These are phyloP conservation scores for Exutisphaerella laricina DNA, from an alignment of 2,329 filamentous ascomycete genomes.

Conservation along the genomic window DNA sequence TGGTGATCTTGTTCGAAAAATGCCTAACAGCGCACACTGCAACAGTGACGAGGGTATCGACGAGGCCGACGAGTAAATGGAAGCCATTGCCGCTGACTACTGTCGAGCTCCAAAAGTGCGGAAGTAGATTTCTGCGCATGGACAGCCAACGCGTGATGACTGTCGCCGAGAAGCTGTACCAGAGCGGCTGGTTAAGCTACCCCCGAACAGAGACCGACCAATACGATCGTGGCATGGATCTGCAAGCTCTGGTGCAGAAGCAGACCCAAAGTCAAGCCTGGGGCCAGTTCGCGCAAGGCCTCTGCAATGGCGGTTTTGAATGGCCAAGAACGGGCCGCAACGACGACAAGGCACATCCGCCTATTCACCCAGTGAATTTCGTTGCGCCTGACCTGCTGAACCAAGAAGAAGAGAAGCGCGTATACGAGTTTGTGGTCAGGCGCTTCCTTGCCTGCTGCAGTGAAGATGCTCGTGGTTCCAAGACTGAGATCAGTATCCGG, in stretches of 20 bases:
- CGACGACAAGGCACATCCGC: slow-evolving; percentile 95
- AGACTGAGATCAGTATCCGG: slow-evolving; percentile 75
- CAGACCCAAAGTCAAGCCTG: slow-evolving; percentile 70
- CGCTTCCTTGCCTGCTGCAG: slow-evolving; percentile 95
- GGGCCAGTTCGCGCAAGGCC: slow-evolving; percentile 71
- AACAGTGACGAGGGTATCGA: slow-evolving; percentile 76
- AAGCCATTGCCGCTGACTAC: slow-evolving; percentile 91
- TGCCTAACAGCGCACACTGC: slow-evolving; percentile 73
- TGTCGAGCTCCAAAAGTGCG: slow-evolving; percentile 93
- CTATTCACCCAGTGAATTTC: slow-evolving; percentile 92
- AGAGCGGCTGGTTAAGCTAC: slow-evolving; percentile 94
- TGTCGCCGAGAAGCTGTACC: slow-evolving; percentile 79
- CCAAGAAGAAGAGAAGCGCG: slow-evolving; percentile 57
- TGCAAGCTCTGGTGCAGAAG: slow-evolving; percentile 73
- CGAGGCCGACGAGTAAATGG: slow-evolving; percentile 90
- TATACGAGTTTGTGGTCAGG: slow-evolving; percentile 90
- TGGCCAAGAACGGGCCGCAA: slow-evolving; percentile 77
- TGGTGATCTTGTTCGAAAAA: slow-evolving; percentile 76
- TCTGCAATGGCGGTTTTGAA: slow-evolving; percentile 70
- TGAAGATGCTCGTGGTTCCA: slow-evolving; percentile 81
- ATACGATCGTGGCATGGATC: slow-evolving; percentile 84
- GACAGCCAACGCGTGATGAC: slow-evolving; percentile 87
- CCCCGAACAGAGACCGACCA: slow-evolving; percentile 95
- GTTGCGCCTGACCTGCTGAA: slow-evolving; percentile 57
- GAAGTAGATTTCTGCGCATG: slow-evolving; percentile 83